Conservation (phyloP, 352 stramenopile genomes). For the Phytophthora pluvialis region DNA sequence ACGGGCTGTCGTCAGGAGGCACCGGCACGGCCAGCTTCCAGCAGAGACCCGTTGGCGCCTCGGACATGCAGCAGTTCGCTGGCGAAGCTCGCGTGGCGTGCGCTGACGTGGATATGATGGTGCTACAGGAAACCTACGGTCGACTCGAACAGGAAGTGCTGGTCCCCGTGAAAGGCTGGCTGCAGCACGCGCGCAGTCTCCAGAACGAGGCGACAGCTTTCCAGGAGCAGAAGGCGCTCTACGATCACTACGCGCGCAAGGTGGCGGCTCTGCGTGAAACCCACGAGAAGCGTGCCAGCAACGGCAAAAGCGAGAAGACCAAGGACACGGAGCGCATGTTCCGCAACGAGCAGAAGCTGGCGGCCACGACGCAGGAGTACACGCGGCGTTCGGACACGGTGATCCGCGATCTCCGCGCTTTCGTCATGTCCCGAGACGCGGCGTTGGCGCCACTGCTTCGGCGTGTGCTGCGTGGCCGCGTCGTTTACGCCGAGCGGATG, state of each 20-base stretch:
- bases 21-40: slow-evolving; percentile 28
- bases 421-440: slow-evolving; percentile 62
- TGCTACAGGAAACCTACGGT: slow-evolving; percentile 54
- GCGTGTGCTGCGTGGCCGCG: slow-evolving; percentile 69
- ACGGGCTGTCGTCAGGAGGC: slow-evolving; percentile 44
- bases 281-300: slow-evolving; percentile 60
- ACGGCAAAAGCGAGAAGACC: slow-evolving; percentile 66
- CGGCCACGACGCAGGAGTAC: slow-evolving; percentile 68
- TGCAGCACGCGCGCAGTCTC: slow-evolving; percentile 48
- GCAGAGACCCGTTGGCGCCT: slow-evolving; percentile 40
- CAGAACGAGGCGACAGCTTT: slow-evolving; percentile 59
- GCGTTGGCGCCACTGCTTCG: slow-evolving; percentile 70
- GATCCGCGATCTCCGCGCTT: slow-evolving; percentile 63
- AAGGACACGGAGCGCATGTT: slow-evolving; percentile 82
- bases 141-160: slow-evolving; percentile 72
- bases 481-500: slow-evolving; percentile 63
- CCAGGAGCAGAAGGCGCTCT: slow-evolving; percentile 71
- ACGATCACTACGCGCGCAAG: slow-evolving; percentile 85
- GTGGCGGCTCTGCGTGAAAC: slow-evolving; percentile 66
- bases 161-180: slow-evolving; percentile 61
- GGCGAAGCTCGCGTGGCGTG: slow-evolving; percentile 67
- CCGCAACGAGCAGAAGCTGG: slow-evolving; percentile 86
- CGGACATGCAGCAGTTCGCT: slow-evolving; percentile 71
- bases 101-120: slow-evolving; percentile 61
- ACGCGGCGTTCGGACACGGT: slow-evolving; percentile 68